These are phyloP conservation scores for Trichoderma koningii DNA, from an alignment of 2,329 filamentous ascomycete genomes.

Conservation along the genomic window DNA sequence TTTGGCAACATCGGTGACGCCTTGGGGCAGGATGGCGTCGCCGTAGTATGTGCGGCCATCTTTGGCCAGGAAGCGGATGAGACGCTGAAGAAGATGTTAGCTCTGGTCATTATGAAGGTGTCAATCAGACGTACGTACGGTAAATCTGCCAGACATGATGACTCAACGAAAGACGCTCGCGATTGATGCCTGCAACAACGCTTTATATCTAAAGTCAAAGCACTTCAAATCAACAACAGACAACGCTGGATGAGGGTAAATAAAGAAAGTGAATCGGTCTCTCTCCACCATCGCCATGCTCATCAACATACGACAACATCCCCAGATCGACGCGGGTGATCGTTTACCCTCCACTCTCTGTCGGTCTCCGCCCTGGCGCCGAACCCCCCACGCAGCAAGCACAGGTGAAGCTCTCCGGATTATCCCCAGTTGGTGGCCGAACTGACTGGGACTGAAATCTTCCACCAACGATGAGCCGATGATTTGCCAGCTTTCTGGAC, in stretches of 20 bases:
- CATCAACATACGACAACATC: neutral
- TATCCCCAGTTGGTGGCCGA: slow-evolving; percentile 7
- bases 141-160: slow-evolving; percentile 24
- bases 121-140: neutral
- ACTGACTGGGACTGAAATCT: neutral
- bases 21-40: slow-evolving; percentile 68
- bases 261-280: neutral
- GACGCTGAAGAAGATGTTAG: slow-evolving; percentile 55
- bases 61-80: slow-evolving; percentile 72
- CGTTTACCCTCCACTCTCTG: slow-evolving; percentile 11
- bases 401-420: neutral
- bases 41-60: slow-evolving; percentile 73
- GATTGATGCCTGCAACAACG: neutral
- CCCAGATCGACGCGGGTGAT: neutral
- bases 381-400: slow-evolving; percentile 15
- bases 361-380: slow-evolving; percentile 20
- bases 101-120: neutral
- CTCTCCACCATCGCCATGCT: neutral
- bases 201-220: too few relatives aligned
- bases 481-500: slow-evolving; percentile 1
- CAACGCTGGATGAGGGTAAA: too few relatives aligned
- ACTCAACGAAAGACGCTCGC: neutral
- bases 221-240: too few relatives aligned
- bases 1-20: slow-evolving; percentile 61
- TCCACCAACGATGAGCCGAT: slow-evolving; percentile 20